Base-by-base conservation (phyloP, 2,329 filamentous ascomycete genomes). In the Akanthomyces lecanii region DNA sequence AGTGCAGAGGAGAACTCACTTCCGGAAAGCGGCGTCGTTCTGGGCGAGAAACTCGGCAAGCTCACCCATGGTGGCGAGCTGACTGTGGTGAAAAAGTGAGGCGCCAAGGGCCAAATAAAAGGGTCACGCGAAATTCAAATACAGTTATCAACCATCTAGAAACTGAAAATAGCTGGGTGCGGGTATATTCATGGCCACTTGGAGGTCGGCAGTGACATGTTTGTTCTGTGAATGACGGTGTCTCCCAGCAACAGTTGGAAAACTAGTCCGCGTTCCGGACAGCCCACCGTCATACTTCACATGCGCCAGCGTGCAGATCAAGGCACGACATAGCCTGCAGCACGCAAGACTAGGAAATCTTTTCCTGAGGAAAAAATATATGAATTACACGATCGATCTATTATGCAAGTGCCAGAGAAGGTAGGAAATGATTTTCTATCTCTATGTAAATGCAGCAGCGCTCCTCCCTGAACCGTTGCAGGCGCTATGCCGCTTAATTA, bases 1-100 rank as follows among this genome's bases (percentile, higher is more conserved):
- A 33, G 28, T 36, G 18, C 5, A 21, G 16, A 38, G 48, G 14
- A 16, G 44, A 30, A 40, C 73, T 58, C 72, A 86, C 85, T 78
- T 85, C 69, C 82, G 77, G 63, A 90, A 90, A 66, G 85, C 83
- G 52, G 82, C 77, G 71, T 89, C 85, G 67, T 86, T 80, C 47
- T 82, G 74, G 59, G 85, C 74, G 62, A 90, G 82, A 71, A 85
- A 93, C 58, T 86, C 81, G 52, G 91, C 80, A 63, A 94, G 85
- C 70, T 89, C 85, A 69, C 82, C 82, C 87, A 89, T 89, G 66
- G 66, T 78, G 69, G 61, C 72, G 18, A 36, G 59, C 18, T 38
- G 45, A 5, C 38, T 30, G 42, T 45, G 33, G 61, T 38, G 14
- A n/a, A n/a, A 30, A 52, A 28, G 23, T 16, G n/a, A 44, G 30